A percentile compares a stretch with the other conserved stretches of the same genome.
These are phyloP conservation scores for Phialophora macrospora DNA, from an alignment of 2,329 filamentous ascomycete species.

Conservation along the genomic window DNA sequence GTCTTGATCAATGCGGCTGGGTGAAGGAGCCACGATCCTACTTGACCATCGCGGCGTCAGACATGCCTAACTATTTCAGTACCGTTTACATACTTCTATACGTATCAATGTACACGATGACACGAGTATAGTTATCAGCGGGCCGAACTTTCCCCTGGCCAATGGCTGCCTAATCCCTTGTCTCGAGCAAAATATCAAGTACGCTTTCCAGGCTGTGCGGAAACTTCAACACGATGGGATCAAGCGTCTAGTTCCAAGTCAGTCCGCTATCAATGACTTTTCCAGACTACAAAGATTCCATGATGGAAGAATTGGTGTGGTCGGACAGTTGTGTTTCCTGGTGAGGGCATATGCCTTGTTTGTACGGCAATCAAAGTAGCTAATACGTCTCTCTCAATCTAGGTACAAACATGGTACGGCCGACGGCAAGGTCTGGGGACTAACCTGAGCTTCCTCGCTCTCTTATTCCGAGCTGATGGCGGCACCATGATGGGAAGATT, in stretches of 20 bases:
- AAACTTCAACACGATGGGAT: constrained; percentile 48
- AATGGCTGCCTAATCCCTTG: constrained; percentile 42
- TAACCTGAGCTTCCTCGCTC: not conserved
- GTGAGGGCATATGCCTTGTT: constrained; percentile 11
- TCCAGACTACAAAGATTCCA: constrained; percentile 22
- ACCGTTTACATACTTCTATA: not conserved
- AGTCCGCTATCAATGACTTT: constrained; percentile 33
- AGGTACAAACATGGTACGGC: constrained; percentile 19
- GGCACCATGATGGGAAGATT: constrained; percentile 26
- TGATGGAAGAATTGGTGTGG: constrained; percentile 26
- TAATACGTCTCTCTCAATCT: not conserved
- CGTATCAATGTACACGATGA: not conserved
- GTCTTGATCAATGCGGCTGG: constrained; percentile 64
- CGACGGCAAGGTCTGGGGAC: constrained; percentile 15
- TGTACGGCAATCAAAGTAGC: not conserved
- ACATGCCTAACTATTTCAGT: constrained; percentile 50
- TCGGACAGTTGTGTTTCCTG: constrained; percentile 17
- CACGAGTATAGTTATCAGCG: constrained; percentile 38
- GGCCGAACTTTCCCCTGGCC: constrained; percentile 40
- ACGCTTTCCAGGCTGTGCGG: constrained; percentile 43
- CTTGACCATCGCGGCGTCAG: constrained; percentile 52
- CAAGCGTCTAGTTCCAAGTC: constrained; percentile 40
- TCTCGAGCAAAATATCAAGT: constrained; percentile 45
- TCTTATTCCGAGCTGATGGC: constrained; percentile 5
- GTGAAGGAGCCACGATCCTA: constrained; percentile 49